Evolutionary conservation across 305 asterid genomes (phyloP).

Genomic region (Salvia sclarea): DNA sequence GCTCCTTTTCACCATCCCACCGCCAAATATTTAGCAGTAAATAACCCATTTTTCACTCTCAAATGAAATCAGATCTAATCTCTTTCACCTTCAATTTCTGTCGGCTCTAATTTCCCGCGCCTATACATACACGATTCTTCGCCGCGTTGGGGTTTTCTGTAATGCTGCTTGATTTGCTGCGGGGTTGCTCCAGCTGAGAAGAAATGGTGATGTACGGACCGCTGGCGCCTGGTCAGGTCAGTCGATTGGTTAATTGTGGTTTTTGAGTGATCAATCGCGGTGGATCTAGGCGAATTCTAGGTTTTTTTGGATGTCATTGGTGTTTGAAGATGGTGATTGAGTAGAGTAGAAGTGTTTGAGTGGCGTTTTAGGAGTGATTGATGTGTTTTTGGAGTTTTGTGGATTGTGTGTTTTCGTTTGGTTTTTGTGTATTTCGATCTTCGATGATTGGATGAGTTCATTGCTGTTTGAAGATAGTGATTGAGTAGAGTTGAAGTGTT

Average conservation of each 20-base stretch:
- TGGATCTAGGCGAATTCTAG: constrained; percentile 11
- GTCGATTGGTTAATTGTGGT: constrained; percentile 27
- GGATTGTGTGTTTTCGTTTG: no score
- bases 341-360: constrained; percentile 22
- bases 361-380: not conserved
- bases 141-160: not conserved
- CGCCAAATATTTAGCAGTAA: constrained; percentile 26
- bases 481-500: constrained; percentile 18
- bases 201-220: constrained; percentile 67
- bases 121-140: constrained; percentile 19
- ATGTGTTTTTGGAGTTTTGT: not conserved
- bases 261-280: constrained; percentile 6
- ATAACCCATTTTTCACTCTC: constrained; percentile 24
- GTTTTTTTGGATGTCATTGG: constrained; percentile 10
- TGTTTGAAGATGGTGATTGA: constrained; percentile 14
- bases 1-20: constrained; percentile 13
- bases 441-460: not conserved
- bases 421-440: constrained; percentile 17
- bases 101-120: constrained; percentile 31
- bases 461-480: constrained; percentile 27
- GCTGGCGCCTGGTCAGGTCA: constrained; percentile 66
- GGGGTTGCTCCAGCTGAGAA: not conserved
- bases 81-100: constrained; percentile 25
- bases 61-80: constrained; percentile 38
- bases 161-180: constrained; percentile 31